Base-by-base conservation (phyloP, 257 asterid species). In the Nicotiana knightiana region DNA sequence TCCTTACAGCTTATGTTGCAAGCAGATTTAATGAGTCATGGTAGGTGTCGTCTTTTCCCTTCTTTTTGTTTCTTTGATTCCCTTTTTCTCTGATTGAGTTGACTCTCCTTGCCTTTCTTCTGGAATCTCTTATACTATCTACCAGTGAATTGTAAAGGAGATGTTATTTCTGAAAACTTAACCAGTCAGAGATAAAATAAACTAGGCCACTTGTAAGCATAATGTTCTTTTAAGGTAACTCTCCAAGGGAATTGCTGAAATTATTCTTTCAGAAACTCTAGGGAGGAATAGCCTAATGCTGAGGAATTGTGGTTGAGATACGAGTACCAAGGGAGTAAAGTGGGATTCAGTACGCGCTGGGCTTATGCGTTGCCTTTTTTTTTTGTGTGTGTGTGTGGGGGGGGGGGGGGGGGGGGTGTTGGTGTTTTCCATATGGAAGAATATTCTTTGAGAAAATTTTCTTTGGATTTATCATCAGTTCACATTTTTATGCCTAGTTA, bases 1-100 rank as follows among this genome's bases (percentile, higher is more conserved):
- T 94, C 99, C 78, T 88, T 96, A 73, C 97, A 93, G 85, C 90
- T 92, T 15, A 91, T 94, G 82, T 83, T 84, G 81, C 99, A 92
- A 88, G 95, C 99, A 70, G 98, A 96, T 84, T 92, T 88, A 21
- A 73, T 86, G 57, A 89, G 92, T 89, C 85, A 94, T 58, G 99
- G 99, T 96, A 89, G 64, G 63, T 83, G 79, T 43, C 83, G 35
- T 59, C 32, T 5, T 68, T 78, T 48, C 68, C 63, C 59, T 82
- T 62, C 12, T 16, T 46, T n/a, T 39, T 65, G 10, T 26, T 26
- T 86, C 53, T 80, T 24, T 67, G 67, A 64, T 81, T 81, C 24
- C 83, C 53, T 54, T 11, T 3, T 80, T 55, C 61, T 58, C 59
- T 28, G 55, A 21, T 62, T 62, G 21, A 53, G 32, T 85, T 73